phyloP scores from a whole-genome alignment of 1,139 yeast genomes.

The Scheffersomyces insectosa region DNA sequence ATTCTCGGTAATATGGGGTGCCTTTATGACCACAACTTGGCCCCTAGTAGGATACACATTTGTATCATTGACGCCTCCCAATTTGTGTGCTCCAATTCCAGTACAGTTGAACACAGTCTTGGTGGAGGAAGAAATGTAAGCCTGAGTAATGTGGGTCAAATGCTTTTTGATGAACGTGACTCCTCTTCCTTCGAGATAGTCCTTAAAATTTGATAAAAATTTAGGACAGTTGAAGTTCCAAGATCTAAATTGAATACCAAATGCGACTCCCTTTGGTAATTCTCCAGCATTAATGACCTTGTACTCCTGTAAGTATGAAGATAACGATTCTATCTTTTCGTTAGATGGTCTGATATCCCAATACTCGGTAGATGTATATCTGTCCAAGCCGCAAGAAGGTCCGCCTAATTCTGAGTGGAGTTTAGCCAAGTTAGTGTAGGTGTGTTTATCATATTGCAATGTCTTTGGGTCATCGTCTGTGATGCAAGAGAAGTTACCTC shows the following conservation, averaged over 20 bases:
- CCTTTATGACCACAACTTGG: constrained; percentile 63
- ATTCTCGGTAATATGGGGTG: constrained; percentile 54
- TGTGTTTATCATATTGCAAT: constrained; percentile 52
- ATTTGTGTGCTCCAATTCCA: constrained; percentile 59
- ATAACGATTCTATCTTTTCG: constrained; percentile 45
- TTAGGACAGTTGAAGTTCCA: constrained; percentile 72
- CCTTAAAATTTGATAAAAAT: constrained; percentile 47
- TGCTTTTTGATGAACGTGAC: constrained; percentile 47
- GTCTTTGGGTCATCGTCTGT: constrained; percentile 58
- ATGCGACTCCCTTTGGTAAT: constrained; percentile 50
- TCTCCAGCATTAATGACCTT: constrained; percentile 27
- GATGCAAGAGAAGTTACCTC: constrained; percentile 71
- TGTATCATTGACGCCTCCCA: constrained; percentile 60
- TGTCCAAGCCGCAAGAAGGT: constrained; percentile 53
- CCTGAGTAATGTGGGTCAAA: constrained; percentile 56
- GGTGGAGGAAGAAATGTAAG: constrained; percentile 32
- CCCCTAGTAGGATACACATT: constrained; percentile 65
- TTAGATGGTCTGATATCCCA: constrained; percentile 51
- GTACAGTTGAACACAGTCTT: constrained; percentile 65
- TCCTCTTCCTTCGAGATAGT: constrained; percentile 44
- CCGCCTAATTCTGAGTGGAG: constrained; percentile 55
- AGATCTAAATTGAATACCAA: constrained; percentile 55
- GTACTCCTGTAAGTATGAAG: constrained; percentile 47
- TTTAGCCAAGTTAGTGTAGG: constrained; percentile 48
- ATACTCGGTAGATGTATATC: constrained; percentile 52